Conservation (phyloP, 2,329 filamentous ascomycete genomes). For the Xylaria sp. region DNA sequence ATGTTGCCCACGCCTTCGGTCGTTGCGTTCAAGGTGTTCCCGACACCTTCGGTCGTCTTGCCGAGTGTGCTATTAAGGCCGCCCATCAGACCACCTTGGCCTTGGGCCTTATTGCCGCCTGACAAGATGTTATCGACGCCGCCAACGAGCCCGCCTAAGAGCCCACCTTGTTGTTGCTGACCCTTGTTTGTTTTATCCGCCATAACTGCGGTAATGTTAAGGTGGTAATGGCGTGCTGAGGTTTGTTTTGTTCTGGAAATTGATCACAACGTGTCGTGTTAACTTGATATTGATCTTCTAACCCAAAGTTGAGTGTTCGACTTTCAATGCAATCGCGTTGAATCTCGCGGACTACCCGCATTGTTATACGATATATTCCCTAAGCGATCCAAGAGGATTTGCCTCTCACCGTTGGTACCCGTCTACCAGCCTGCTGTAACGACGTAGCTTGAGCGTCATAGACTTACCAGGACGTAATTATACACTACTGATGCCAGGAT, state of each 20-base stretch:
- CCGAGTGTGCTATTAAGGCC: constrained; percentile 39
- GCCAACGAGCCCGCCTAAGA: constrained; percentile 44
- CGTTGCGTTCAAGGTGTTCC: constrained; percentile 38
- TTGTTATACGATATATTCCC: constrained; percentile 17
- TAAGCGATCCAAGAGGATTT: background rate
- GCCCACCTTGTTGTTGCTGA: constrained; percentile 34
- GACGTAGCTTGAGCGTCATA: constrained; percentile 23
- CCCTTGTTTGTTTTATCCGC: constrained; percentile 22
- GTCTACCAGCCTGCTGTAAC: background rate
- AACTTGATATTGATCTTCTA: background rate
- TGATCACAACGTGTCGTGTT: background rate
- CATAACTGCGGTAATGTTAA: constrained; percentile 4
- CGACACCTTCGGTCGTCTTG: constrained; percentile 43
- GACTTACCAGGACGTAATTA: background rate
- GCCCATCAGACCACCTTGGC: constrained; percentile 47
- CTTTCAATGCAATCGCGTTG: background rate
- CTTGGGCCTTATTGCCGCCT: constrained; percentile 45
- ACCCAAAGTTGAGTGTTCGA: background rate
- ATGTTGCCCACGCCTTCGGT: constrained; percentile 39
- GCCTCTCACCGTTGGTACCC: constrained; percentile 4
- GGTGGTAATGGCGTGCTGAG: background rate
- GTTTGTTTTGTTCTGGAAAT: background rate
- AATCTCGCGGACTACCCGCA: background rate
- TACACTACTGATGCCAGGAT: constrained; percentile 14
- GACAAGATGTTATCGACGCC: constrained; percentile 46